These are phyloP conservation scores for Aspergillus saccharolyticus DNA, from an alignment of 495 filamentous ascomycete species.

Conservation along the genomic window DNA sequence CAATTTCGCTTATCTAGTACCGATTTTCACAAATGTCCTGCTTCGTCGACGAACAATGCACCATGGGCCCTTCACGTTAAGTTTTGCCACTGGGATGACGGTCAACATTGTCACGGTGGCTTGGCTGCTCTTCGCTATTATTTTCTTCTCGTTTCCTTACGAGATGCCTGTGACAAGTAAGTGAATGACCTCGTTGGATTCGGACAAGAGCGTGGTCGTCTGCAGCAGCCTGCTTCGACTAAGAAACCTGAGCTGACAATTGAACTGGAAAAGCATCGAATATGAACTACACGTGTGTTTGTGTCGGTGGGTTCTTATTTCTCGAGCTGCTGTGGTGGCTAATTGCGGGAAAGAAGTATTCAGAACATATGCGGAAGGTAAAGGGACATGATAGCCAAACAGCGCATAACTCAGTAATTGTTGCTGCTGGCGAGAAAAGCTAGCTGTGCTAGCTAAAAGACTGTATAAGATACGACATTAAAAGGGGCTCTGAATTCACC, in stretches of 20 bases:
- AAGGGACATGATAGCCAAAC: slow-evolving; percentile 18
- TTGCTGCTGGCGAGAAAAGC: slow-evolving; percentile 4
- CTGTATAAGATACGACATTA: not conserved
- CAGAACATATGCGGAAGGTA: slow-evolving; percentile 23
- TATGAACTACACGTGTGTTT: slow-evolving; percentile 71
- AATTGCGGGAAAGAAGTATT: slow-evolving; percentile 32
- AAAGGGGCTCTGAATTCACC: not conserved
- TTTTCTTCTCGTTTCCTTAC: slow-evolving; percentile 72
- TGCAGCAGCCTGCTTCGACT: not conserved
- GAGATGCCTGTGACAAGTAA: slow-evolving; percentile 42
- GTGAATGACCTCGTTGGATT: slow-evolving; percentile 8
- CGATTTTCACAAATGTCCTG: slow-evolving; percentile 33
- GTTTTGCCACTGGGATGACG: slow-evolving; percentile 23
- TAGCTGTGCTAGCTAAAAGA: not conserved
- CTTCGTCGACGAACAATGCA: slow-evolving; percentile 32
- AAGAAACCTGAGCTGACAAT: not conserved
- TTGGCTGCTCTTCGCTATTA: slow-evolving; percentile 42
- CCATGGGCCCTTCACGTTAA: slow-evolving; percentile 29
- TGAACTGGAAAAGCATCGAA: slow-evolving; percentile 32
- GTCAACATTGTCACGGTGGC: slow-evolving; percentile 32
- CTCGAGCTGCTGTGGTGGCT: slow-evolving; percentile 40
- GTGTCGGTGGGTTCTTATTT: slow-evolving; percentile 52
- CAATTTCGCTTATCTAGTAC: slow-evolving; percentile 32
- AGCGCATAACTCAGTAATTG: slow-evolving; percentile 3
- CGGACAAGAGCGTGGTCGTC: not conserved